Base-by-base conservation (phyloP, 306 rosid genomes). In the Datisca glomerata region DNA sequence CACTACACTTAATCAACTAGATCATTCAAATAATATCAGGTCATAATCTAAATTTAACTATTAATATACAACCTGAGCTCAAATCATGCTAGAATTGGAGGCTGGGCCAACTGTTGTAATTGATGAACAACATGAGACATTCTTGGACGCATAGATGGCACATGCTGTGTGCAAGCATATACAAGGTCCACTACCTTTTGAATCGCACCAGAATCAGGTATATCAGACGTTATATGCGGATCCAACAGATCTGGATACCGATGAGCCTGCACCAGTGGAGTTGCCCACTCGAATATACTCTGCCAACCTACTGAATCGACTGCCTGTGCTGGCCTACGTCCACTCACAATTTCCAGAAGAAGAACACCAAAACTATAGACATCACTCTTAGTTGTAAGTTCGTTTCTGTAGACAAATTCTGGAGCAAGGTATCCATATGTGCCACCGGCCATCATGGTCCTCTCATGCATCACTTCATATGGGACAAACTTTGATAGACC, bases 121-220 rank as follows among this genome's bases (percentile, higher is more conserved):
- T 89, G 98, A 71, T 80, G 98, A 60, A 89, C 98, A 61, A 89
- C 91, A 33, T 89, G 98, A 13, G 98, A 89, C 98, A 84, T 89
- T 67, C 98, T 62, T 2, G 98, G 98, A 18, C 96, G 93, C 93
- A 84, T 89, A 13, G 93, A 89, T 10, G 98, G 98, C 28, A 84
- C 95, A 57, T 89, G 89, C 55, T 89, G 98, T 0, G 98, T 89
- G 76, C 98, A 89, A 2, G 98, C 83, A 69, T 89, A 89, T 31
- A 89, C 98, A 2, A 89, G 98, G 48, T 89, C 98, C 24, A 89
- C 93, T 44, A 89, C 95, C 67, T 80, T 89, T 58, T 89, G 95
- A 25, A 89, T 76, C 16, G 69, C 68, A 40, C 68, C 65, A 24
- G 86, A 68, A 64, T 89, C 98, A 0, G 96, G 98, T 34, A 78